Evolutionary conservation across 2,329 filamentous ascomycete genomes (phyloP).

Genomic region (Chalaropsis thielavioides): DNA sequence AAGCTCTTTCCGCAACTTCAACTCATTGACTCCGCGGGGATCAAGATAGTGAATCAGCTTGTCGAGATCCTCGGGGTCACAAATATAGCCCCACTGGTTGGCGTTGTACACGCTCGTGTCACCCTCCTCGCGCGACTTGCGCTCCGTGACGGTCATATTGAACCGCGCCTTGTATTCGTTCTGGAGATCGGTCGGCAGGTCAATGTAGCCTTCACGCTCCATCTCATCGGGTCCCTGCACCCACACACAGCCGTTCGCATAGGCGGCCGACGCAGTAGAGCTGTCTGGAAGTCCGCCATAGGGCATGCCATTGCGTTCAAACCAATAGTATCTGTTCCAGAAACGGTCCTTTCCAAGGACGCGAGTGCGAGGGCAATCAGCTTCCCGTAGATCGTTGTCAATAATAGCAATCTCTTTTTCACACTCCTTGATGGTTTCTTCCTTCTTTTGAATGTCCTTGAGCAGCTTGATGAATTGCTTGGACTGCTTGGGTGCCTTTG

Average conservation of each 20-base stretch:
- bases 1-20: conserved; percentile 78
- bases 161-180: conserved; percentile 64
- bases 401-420: conserved; percentile 75
- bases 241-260: conserved; percentile 92
- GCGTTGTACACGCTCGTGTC: conserved; percentile 62
- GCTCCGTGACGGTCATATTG: conserved; percentile 68
- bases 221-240: conserved; percentile 87
- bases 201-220: conserved; percentile 74
- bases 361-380: conserved; percentile 79
- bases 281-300: conserved; percentile 76
- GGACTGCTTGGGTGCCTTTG: conserved; percentile 60
- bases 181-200: conserved; percentile 55
- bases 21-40: conserved; percentile 68
- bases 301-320: conserved; percentile 96
- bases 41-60: conserved; percentile 79
- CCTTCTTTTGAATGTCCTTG: conserved; percentile 79
- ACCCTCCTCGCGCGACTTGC: conserved; percentile 77
- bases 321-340: conserved; percentile 99
- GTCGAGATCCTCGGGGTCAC: conserved; percentile 64
- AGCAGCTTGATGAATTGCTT: conserved; percentile 80
- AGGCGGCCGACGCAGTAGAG: conserved; percentile 73
- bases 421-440: conserved; percentile 61
- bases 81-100: conserved; percentile 80
- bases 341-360: conserved; percentile 88
- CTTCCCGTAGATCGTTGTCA: conserved; percentile 85